Evolutionary conservation across 345 rosid species (phyloP).

Genomic region (Heritiera littoralis): DNA sequence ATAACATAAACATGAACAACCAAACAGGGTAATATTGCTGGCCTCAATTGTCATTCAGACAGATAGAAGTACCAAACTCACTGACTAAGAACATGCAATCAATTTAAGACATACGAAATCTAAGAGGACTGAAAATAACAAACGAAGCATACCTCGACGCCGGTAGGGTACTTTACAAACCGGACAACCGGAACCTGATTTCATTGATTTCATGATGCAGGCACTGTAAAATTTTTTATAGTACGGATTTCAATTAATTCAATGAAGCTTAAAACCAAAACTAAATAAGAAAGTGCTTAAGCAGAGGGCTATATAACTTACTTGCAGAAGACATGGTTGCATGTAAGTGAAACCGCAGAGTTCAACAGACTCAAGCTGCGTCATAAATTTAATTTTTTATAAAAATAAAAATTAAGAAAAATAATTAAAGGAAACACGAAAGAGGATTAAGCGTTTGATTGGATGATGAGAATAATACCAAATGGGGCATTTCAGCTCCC

Average conservation of each 20-base stretch:
- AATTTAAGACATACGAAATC: neutral
- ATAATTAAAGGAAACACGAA: neutral
- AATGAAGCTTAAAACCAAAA: neutral
- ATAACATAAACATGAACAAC: neutral
- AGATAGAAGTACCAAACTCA: neutral
- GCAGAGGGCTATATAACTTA: constrained; percentile 29
- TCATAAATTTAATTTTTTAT: neutral
- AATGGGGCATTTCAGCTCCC: constrained; percentile 93
- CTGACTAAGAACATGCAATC: neutral
- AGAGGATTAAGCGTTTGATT: neutral
- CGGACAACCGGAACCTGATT: constrained; percentile 68
- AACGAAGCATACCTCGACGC: constrained; percentile 57
- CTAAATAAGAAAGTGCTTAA: neutral
- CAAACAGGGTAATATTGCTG: neutral
- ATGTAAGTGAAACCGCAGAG: constrained; percentile 70
- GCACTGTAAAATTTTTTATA: constrained; percentile 35
- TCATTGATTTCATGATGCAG: constrained; percentile 88
- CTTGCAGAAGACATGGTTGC: constrained; percentile 97
- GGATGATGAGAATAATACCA: constrained; percentile 46
- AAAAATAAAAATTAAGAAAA: neutral
- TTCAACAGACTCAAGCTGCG: constrained; percentile 75
- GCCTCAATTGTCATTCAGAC: neutral
- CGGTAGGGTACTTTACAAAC: constrained; percentile 74
- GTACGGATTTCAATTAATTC: neutral
- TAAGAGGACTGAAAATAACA: neutral